A percentile compares a stretch with the other conserved stretches of the same genome.
phyloP scores from a whole-genome alignment of 306 rosid species.

The Dryas alaskensis region DNA sequence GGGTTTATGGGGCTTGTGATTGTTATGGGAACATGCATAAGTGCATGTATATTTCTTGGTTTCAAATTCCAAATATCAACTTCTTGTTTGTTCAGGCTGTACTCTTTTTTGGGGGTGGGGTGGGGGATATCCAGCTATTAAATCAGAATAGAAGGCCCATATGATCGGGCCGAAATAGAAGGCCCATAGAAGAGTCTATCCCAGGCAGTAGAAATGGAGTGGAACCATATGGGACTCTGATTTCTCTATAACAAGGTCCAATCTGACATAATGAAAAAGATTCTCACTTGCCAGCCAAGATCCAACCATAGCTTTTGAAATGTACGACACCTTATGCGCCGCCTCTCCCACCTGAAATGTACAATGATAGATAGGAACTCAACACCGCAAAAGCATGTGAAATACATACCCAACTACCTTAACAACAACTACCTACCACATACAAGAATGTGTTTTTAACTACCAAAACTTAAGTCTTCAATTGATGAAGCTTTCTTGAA shows the following conservation, averaged over 20 bases:
- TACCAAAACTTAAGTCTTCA: conserved; percentile 8
- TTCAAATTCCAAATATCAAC: not conserved
- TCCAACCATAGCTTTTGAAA: not conserved
- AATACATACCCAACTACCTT: conserved; percentile 25
- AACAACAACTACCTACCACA: conserved; percentile 17
- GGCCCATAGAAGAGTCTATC: not conserved
- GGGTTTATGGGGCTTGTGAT: conserved; percentile 5
- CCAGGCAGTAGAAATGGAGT: not conserved
- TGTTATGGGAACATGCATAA: not conserved
- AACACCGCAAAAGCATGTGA: conserved; percentile 30
- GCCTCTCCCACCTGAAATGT: not conserved
- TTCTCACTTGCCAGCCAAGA: too few relatives aligned
- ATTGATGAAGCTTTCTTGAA: not conserved
- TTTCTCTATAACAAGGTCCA: not conserved
- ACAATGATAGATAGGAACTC: conserved; percentile 12
- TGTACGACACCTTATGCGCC: not conserved
- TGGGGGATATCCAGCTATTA: too few relatives aligned
- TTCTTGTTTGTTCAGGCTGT: too few relatives aligned
- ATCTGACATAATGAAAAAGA: too few relatives aligned
- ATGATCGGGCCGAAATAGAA: too few relatives aligned
- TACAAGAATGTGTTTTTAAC: conserved; percentile 15
- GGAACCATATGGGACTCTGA: not conserved
- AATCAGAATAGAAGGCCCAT: not conserved
- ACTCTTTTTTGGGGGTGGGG: too few relatives aligned
- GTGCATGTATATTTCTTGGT: not conserved